Evolutionary conservation across 768 basidiomycete genomes (phyloP).

Genomic region (Leccinum obscurum): DNA sequence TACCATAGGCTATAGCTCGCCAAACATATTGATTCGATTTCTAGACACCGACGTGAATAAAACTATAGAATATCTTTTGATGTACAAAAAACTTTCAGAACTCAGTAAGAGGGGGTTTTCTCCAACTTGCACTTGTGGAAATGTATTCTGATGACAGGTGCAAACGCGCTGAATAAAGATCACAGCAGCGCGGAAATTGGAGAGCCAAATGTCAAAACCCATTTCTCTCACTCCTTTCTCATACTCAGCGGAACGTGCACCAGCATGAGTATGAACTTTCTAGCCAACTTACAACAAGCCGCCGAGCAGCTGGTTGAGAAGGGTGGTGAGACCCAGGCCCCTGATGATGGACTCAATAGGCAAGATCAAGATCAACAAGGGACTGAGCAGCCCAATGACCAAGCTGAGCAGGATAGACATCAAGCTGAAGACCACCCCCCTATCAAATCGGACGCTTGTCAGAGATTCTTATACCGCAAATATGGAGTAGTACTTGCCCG

Average conservation of each 20-base stretch:
- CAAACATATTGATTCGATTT: not conserved
- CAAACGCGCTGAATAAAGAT: not conserved
- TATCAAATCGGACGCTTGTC: not conserved
- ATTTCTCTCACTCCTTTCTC: not conserved
- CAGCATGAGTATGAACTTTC: not conserved
- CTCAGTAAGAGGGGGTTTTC: not conserved
- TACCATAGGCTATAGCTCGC: not conserved
- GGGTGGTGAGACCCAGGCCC: conserved; percentile 3
- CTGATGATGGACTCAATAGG: conserved; percentile 13
- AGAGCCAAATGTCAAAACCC: not conserved
- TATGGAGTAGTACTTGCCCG: conserved; percentile 1
- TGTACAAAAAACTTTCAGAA: not conserved
- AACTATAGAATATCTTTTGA: not conserved
- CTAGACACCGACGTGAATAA: not conserved
- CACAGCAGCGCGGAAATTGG: not conserved
- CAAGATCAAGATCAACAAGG: conserved; percentile 4
- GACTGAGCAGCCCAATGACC: conserved; percentile 6
- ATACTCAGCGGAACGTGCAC: not conserved
- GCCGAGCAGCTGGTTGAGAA: conserved; percentile 4
- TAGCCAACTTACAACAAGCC: conserved; percentile 7
- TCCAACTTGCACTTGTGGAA: not conserved
- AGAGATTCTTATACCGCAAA: not conserved
- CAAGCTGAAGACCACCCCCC: conserved; percentile 7
- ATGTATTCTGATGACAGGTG: not conserved
- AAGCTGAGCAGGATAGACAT: conserved; percentile 3